phyloP scores from a whole-genome alignment of 805 yeast genomes.

The Saccharomycopsis capsularis region DNA sequence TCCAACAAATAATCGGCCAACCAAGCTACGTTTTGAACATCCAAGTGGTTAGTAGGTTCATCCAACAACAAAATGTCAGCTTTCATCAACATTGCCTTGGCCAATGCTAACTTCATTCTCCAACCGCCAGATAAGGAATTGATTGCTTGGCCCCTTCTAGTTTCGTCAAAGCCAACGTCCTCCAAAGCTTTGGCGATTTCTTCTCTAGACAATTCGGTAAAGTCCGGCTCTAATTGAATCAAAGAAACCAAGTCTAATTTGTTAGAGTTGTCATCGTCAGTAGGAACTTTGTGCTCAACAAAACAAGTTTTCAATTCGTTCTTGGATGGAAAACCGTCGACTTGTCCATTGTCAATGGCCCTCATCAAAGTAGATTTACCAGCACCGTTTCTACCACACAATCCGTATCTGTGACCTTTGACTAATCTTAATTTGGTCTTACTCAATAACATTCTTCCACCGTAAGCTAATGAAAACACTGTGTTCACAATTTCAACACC shows the following conservation, averaged over 20 bases:
- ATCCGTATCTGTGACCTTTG: slow-evolving; percentile 95
- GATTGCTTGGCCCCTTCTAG: slow-evolving; percentile 81
- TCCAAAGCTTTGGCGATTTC: slow-evolving; percentile 72
- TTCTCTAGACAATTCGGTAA: slow-evolving; percentile 51
- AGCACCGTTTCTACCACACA: slow-evolving; percentile 98
- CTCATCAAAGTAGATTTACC: slow-evolving; percentile 98
- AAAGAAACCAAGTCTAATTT: slow-evolving; percentile 82
- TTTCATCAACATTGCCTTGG: slow-evolving; percentile 97
- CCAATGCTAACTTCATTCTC: slow-evolving; percentile 97
- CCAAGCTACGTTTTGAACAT: slow-evolving; percentile 91
- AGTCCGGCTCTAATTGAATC: slow-evolving; percentile 84
- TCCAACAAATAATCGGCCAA: slow-evolving; percentile 76
- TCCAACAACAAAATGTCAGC: slow-evolving; percentile 92
- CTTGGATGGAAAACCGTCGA: slow-evolving; percentile 95
- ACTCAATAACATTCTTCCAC: slow-evolving; percentile 93
- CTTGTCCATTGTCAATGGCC: slow-evolving; percentile 91
- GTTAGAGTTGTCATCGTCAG: slow-evolving; percentile 58
- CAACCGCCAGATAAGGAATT: slow-evolving; percentile 98
- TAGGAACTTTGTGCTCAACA: slow-evolving; percentile 95
- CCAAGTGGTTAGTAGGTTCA: slow-evolving; percentile 98
- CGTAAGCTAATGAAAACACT: slow-evolving; percentile 92
- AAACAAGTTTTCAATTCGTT: slow-evolving; percentile 85
- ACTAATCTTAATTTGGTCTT: slow-evolving; percentile 81
- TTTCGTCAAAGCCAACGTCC: slow-evolving; percentile 87
- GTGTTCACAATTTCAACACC: slow-evolving; percentile 91